These are phyloP conservation scores for Alloteropsis semialata DNA, from an alignment of 176 grass and related monocot genomes.

Conservation along the genomic window DNA sequence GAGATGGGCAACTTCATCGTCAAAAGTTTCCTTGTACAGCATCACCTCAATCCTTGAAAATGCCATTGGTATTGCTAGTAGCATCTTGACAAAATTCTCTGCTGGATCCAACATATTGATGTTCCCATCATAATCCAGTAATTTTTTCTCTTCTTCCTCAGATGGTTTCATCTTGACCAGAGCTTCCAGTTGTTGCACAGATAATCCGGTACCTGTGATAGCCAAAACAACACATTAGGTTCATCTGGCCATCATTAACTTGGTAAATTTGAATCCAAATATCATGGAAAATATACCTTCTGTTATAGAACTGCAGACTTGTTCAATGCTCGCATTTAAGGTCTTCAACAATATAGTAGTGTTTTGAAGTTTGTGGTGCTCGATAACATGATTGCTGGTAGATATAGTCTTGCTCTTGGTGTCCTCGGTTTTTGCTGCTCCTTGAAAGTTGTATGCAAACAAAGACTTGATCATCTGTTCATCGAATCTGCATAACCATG, in stretches of 20 bases:
- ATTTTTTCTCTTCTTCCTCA: slow-evolving; percentile 71
- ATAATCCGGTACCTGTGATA: slow-evolving; percentile 64
- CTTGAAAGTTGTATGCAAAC: slow-evolving; percentile 83
- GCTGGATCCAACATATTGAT: slow-evolving; percentile 65
- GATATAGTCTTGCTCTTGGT: slow-evolving; percentile 44
- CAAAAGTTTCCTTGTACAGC: slow-evolving; percentile 79
- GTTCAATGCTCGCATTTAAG: slow-evolving; percentile 60
- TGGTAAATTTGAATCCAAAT: not conserved
- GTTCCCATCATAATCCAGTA: slow-evolving; percentile 44
- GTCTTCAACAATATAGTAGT: slow-evolving; percentile 89
- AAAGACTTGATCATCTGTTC: slow-evolving; percentile 83
- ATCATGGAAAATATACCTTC: slow-evolving; percentile 42
- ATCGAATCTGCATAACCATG: slow-evolving; percentile 63
- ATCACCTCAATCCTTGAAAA: slow-evolving; percentile 76
- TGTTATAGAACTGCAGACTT: slow-evolving; percentile 60
- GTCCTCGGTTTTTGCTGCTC: slow-evolving; percentile 49
- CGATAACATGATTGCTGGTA: slow-evolving; percentile 73
- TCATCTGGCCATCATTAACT: not conserved
- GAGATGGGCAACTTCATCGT: slow-evolving; percentile 82
- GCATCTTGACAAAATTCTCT: slow-evolving; percentile 75
- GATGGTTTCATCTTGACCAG: slow-evolving; percentile 87
- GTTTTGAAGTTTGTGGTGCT: slow-evolving; percentile 87
- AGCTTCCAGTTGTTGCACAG: slow-evolving; percentile 69
- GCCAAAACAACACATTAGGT: not conserved
- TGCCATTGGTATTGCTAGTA: slow-evolving; percentile 72